Evolutionary conservation across 768 basidiomycete genomes (phyloP), one percentile per base, ranked within the genome.

Genomic region (Phallus indusiatus): DNA sequence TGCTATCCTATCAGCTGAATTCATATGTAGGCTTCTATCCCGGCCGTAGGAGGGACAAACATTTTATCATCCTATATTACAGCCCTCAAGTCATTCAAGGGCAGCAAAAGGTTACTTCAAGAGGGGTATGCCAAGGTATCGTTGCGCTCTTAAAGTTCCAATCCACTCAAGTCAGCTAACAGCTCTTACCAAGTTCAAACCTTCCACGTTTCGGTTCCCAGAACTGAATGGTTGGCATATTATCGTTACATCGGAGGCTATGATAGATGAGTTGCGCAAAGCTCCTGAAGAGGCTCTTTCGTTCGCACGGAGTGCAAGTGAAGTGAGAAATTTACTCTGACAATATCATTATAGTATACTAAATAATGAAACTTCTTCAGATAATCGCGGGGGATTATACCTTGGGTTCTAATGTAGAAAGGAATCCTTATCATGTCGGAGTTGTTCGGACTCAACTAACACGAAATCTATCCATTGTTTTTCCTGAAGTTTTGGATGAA

Each of bases 401-500:
- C 0, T 33, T 82, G 0, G 74, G 75, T 0, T 62, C 64, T 1
- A 65, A 72, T 37, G 56, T 74, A 14, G 42, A 61, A 9, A 35
- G 66, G 1, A 68, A 74, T 58, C 55, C 54, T 1, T 75, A 73
- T 50, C 74, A 74, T 50, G 49, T 68, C n/a, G 42, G 60, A 2
- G 53, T 74, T n/a, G 42, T 74, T 7, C 70, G 67, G 11, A 61
- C 56, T 22, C 69, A 68, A 28, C 64, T 76, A 7, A 72, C 70
- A 2, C 68, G 78, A 9, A 75, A 74, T 53, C 67, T 81, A 6
- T 71, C 67, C 0, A 59, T 55, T 1, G 61, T 75, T 1, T 76
- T 75, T 59, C 69, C 73, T 1, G 71, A 73, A n/a, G 64, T 83
- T 14, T 71, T 69, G 12, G 74, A 79, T 17, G 83, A 84, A 60